Evolutionary conservation across 345 rosid genomes (phyloP), one percentile per base, ranked within the genome.

Genomic region (Conringia planisiliqua): DNA sequence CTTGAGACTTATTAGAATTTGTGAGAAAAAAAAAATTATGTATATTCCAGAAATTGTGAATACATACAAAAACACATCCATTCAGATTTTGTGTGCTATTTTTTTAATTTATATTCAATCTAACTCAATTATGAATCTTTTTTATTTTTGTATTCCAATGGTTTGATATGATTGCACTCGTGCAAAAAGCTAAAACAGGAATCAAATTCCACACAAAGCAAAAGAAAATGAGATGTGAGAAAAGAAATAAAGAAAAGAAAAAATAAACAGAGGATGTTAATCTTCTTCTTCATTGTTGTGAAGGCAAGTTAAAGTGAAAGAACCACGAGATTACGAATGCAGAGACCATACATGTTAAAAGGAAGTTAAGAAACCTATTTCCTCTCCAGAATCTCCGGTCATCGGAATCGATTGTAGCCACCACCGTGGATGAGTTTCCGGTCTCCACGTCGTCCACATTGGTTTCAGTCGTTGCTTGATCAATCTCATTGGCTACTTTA

Each of bases 331-430:
- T 78, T 10, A 78, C 81, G 42, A 78, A 78, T 66, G 81, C 81
- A 73, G 70, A 72, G 7, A 78, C 81, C 78, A 78, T 50, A 51
- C 81, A 78, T 42, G 81, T 62, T 32, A 78, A 71, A 22, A 78
- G 74, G 17, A 72, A 78, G 30, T 78, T 78, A 16, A 78, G 70
- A 30, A 78, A 73, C 33, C 81, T 91, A 44, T 91, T 92, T 64
- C 93, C 97, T 18, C 83, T 87, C 91, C 96, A 95, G 76, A 90
- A 84, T 85, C 84, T 84, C 80, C 62, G 88, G 30, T 85, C 72
- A 59, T 90, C 97, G 20, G 88, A 61, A 44, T 73, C 75, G 0
- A 0, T 29, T 11, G 29, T 5, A 18, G 78, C 70, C 59, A 72
- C 70, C 66, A 48, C 74, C 11, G 66, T 62, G 2, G 70, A 7